Conservation (phyloP, 352 stramenopile genomes). For the Peronospora belbahrii region DNA sequence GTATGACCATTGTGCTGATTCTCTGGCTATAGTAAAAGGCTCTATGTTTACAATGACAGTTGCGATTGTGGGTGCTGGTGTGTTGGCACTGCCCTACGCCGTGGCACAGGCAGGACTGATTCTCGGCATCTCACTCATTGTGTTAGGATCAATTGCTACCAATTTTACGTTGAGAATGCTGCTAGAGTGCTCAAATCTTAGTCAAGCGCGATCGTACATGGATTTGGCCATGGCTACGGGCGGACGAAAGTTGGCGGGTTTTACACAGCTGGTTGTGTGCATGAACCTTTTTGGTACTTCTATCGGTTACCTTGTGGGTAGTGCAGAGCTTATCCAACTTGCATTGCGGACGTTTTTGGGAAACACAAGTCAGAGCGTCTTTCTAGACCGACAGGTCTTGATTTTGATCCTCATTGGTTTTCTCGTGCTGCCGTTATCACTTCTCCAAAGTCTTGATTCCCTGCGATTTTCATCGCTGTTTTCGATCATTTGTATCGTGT, state of each 20-base stretch:
- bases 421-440: constrained; percentile 74
- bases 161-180: constrained; percentile 80
- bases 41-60: constrained; percentile 89
- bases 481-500: constrained; percentile 83
- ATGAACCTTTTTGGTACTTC: constrained; percentile 86
- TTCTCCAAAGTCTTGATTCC: constrained; percentile 76
- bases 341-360: constrained; percentile 46
- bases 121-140: constrained; percentile 65
- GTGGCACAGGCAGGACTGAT: constrained; percentile 70
- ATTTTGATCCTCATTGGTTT: constrained; percentile 50
- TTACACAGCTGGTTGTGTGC: constrained; percentile 75
- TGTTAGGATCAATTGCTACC: constrained; percentile 51
- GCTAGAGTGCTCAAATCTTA: constrained; percentile 69
- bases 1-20: background rate
- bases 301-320: constrained; percentile 78
- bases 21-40: constrained; percentile 59
- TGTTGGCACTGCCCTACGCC: constrained; percentile 75
- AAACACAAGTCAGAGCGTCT: constrained; percentile 36
- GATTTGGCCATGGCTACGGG: constrained; percentile 61
- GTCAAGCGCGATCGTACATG: constrained; percentile 77
- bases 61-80: constrained; percentile 74
- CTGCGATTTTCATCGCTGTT: constrained; percentile 84
- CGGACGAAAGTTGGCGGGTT: constrained; percentile 49
- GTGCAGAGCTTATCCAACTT: constrained; percentile 68
- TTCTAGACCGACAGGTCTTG: constrained; percentile 57